Base-by-base conservation (phyloP, 768 basidiomycete species). In the Saitozyma sp. region DNA sequence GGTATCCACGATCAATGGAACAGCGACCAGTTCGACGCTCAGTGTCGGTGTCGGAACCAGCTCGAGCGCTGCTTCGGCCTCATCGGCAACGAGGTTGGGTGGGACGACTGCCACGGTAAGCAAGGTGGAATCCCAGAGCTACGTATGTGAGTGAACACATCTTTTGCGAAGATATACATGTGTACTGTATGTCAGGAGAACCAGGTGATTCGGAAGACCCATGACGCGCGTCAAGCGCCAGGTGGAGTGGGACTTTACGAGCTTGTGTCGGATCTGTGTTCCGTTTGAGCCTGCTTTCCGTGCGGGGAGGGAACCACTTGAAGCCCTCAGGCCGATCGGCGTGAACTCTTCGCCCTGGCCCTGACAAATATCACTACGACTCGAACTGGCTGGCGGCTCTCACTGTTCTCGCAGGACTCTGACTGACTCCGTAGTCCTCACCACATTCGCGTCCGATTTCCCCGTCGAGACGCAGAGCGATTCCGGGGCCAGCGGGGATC, bases 371-470 rank as follows among this genome's bases (percentile, higher is more conserved):
- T 7, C 50, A 17, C 39, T 45, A 56, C 10, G 45, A 56, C 10
- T 57, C 43, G 54, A 6, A 40, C 7, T 16, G 10, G 8, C 17
- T 8, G 20, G 9, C 19, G 9, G 1, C 51, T 43, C 9, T 54
- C 16, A 9, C 9, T 46, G n/a, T 50, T 6, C 8, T 14, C 6
- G 17, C 2, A 13, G 3, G 20, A 10, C n/a, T 9, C 1, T 42
- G 16, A 50, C 42, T 52, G n/a, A 17, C 42, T 4, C 9, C 19
- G 8, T 46, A 70, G 72, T 64, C 48, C 40, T 69, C 51, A 69
- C 62, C 41, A 49, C 68, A 17, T 71, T 74, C 51, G 63, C 65
- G 9, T 29, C 67, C 11, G 58, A 71, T 54, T 71, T 74, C 54
- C 73, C 73, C 4, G 54, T 71, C 5, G 65, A 66, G 13, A 67